Conservation (phyloP, 1,284 basidiomycete genomes). For the Trametes polyzona region DNA sequence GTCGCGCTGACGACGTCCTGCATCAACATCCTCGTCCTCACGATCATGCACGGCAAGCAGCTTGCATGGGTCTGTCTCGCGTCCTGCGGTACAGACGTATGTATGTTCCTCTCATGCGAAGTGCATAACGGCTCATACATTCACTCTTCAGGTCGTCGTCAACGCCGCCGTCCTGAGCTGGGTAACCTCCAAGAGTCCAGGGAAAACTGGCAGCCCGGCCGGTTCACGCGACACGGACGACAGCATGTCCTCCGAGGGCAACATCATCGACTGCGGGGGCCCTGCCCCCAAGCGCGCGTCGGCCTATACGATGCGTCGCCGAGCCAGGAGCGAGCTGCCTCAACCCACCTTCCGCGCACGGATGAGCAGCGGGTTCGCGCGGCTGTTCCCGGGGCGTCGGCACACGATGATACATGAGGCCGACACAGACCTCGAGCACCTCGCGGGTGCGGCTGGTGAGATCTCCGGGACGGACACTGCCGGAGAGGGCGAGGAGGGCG, state of each 20-base stretch:
- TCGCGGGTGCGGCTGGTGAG: no score
- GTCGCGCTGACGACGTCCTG: constrained; percentile 47
- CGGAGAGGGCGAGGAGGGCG: no score
- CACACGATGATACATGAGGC: no score
- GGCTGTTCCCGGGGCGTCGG: constrained; percentile 2
- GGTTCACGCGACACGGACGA: neutral
- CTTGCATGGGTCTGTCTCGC: constrained; percentile 58
- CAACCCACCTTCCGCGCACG: neutral
- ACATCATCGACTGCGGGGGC: constrained; percentile 8
- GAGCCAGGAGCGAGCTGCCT: constrained; percentile 7
- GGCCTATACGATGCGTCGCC: constrained; percentile 1
- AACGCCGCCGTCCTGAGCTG: constrained; percentile 33
- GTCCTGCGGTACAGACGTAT: constrained; percentile 54
- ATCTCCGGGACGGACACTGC: no score
- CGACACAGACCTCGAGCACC: neutral
- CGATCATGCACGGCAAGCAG: constrained; percentile 51
- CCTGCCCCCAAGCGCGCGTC: no score
- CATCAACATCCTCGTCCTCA: constrained; percentile 54
- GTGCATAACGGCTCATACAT: no score
- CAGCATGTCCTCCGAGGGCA: neutral
- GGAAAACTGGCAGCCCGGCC: neutral
- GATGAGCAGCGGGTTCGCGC: neutral
- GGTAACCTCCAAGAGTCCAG: constrained; percentile 29
- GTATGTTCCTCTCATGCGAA: neutral
- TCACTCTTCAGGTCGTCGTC: constrained; percentile 26